Base-by-base conservation (phyloP, 2,329 filamentous ascomycete species). In the Ceratocystis huliohia region DNA sequence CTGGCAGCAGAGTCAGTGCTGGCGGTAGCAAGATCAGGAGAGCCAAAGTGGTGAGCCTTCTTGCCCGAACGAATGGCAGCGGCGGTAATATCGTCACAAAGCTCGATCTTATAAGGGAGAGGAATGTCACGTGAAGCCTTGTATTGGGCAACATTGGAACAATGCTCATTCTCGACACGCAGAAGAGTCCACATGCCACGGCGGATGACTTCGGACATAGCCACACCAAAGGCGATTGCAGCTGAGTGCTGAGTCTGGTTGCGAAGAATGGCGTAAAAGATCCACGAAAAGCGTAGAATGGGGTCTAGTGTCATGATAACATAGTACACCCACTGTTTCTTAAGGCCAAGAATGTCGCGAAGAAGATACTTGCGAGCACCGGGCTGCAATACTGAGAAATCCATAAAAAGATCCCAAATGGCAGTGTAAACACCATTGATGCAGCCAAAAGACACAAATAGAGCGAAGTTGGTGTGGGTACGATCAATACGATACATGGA, bases 141-240 rank as follows among this genome's bases (percentile, higher is more conserved):
- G 81, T 95, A 95, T 70, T 90, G 86, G 20, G 86, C 84, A 1
- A 99, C 93, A 71, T 96, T 96, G 66, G 88, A 87, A 76, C 91
- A 96, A 76, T 99, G 94, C 72, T 99, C 94, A 74, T 99, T 99
- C 75, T 99, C 94, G 30, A 99, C 92, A 50, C 94, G 89, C 74
- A 99, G 88, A 3, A 97, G 79, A 0, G 88, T 87, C 94, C 94
- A 99, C 73, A 96, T 84, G 69, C 91, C 92, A 73, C 94, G 81
- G 41, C 94, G 85, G n/a, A 84, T 81, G 25, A 96, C 84, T 74
- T 99, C 94, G 7, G 87, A 84, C 2, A 96, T 77, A 1, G 84
- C 82, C 17, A 96, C 84, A 37, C 88, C 70, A 75, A 97, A 97
- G 1, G 89, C 91, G 4, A 91, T 82, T 1, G 91, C 74, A 2